phyloP scores from a whole-genome alignment of 371 early-diverging fungal species.

The Saksenaea vasiformis region DNA sequence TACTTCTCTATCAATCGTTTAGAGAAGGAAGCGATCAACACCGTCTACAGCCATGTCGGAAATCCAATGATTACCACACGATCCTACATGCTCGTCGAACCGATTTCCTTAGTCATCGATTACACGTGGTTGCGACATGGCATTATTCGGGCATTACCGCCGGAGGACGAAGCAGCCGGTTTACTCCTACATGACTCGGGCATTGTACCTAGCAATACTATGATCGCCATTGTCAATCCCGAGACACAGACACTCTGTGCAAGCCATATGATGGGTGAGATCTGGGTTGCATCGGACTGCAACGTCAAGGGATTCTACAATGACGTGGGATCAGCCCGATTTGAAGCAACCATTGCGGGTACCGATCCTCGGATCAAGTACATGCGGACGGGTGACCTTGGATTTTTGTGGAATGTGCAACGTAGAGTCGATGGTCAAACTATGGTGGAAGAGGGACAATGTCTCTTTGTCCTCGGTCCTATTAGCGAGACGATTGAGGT shows the following conservation, averaged over 20 bases:
- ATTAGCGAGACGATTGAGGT: conserved; percentile 72
- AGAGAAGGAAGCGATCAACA: conserved; percentile 67
- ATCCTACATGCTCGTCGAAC: conserved; percentile 75
- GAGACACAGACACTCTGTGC: conserved; percentile 64
- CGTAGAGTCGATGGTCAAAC: conserved; percentile 41
- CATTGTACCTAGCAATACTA: conserved; percentile 75
- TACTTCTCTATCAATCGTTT: conserved; percentile 61
- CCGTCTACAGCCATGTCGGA: conserved; percentile 71
- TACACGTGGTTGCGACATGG: conserved; percentile 67
- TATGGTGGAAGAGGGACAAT: conserved; percentile 61
- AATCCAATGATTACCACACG: conserved; percentile 84
- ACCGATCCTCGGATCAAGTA: conserved; percentile 68
- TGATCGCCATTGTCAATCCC: conserved; percentile 86
- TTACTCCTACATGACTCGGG: conserved; percentile 79
- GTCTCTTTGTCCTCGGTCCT: conserved; percentile 78
- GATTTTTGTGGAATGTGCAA: conserved; percentile 75
- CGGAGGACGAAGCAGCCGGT: conserved; percentile 56
- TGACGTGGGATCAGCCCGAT: conserved; percentile 26
- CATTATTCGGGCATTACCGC: conserved; percentile 57
- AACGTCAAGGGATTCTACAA: conserved; percentile 53
- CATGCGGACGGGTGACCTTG: conserved; percentile 83
- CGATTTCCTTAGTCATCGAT: conserved; percentile 67
- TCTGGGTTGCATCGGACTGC: conserved; percentile 81
- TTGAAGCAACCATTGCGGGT: conserved; percentile 59
- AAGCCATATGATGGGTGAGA: conserved; percentile 80